Evolutionary conservation across 164 flowering plant genomes (phyloP).

Genomic region (Chloranthus sessilifolius): DNA sequence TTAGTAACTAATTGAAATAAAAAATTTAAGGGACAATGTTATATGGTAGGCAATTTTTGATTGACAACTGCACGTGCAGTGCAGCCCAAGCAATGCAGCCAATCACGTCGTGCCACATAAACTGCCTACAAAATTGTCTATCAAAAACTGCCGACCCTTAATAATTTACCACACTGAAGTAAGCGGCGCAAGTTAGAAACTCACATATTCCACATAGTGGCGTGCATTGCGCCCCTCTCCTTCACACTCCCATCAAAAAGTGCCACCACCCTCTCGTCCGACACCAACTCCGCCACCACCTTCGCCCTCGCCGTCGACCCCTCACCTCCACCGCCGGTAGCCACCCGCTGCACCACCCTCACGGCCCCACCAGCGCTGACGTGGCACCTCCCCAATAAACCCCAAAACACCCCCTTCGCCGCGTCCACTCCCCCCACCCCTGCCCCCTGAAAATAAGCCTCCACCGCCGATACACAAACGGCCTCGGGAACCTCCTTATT

Average conservation of each 20-base stretch:
- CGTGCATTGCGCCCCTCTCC: constrained; percentile 79
- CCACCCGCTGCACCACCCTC: constrained; percentile 53
- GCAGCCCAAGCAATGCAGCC: no score
- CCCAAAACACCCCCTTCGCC: constrained; percentile 67
- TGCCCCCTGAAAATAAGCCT: constrained; percentile 63
- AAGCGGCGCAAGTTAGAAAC: no score
- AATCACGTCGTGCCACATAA: no score
- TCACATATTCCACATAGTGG: constrained; percentile 90
- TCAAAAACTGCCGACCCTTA: no score
- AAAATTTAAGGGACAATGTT: no score
- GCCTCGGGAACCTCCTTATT: constrained; percentile 78
- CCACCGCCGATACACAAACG: constrained; percentile 86
- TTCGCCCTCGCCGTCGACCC: constrained; percentile 47
- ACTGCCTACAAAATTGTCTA: no score
- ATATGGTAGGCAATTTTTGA: no score
- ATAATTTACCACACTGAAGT: no score
- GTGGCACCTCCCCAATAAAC: constrained; percentile 68
- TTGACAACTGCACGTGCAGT: no score
- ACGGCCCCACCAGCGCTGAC: constrained; percentile 74
- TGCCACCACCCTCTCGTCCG: constrained; percentile 71
- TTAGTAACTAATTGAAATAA: no score
- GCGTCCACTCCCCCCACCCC: constrained; percentile 82
- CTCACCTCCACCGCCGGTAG: constrained; percentile 34
- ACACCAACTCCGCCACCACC: constrained; percentile 69
- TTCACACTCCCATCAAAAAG: constrained; percentile 55